phyloP scores from a whole-genome alignment of 2,329 filamentous ascomycete genomes.

The Albophoma yamanashiensis region DNA sequence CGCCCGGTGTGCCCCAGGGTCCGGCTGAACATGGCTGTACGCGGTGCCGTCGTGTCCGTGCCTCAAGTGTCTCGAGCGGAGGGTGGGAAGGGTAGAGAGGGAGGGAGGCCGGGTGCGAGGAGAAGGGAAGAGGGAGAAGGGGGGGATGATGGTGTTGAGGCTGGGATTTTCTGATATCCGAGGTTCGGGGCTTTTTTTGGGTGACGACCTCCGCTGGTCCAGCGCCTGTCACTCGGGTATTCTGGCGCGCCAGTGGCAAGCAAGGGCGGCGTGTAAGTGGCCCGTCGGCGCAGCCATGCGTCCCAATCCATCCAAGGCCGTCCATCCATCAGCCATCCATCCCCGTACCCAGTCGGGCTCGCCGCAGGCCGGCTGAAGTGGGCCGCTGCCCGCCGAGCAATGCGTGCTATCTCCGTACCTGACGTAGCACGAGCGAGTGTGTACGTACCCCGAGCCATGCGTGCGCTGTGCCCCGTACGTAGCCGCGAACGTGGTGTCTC shows the following conservation, averaged over 20 bases:
- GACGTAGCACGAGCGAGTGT: too few relatives aligned
- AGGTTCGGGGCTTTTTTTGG: neutral
- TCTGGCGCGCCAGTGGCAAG: neutral
- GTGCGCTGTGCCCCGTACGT: too few relatives aligned
- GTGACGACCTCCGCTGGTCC: neutral
- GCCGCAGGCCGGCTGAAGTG: neutral
- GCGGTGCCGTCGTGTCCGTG: neutral
- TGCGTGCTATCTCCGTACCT: too few relatives aligned
- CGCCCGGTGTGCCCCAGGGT: conserved; percentile 13
- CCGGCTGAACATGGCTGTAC: conserved; percentile 10
- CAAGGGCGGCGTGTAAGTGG: neutral
- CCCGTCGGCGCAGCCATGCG: neutral
- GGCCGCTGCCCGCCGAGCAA: neutral
- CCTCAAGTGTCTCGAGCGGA: neutral
- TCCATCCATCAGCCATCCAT: neutral
- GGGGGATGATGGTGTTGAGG: neutral
- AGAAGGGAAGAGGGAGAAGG: neutral
- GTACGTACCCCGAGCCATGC: too few relatives aligned
- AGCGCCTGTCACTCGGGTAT: neutral
- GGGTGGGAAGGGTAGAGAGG: neutral
- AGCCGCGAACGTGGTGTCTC: neutral
- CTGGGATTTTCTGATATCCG: neutral
- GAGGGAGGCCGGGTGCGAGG: neutral
- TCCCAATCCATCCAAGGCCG: neutral
- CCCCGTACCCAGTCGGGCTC: neutral